Conservation (phyloP, 257 asterid species). For the Ilex asprella region DNA sequence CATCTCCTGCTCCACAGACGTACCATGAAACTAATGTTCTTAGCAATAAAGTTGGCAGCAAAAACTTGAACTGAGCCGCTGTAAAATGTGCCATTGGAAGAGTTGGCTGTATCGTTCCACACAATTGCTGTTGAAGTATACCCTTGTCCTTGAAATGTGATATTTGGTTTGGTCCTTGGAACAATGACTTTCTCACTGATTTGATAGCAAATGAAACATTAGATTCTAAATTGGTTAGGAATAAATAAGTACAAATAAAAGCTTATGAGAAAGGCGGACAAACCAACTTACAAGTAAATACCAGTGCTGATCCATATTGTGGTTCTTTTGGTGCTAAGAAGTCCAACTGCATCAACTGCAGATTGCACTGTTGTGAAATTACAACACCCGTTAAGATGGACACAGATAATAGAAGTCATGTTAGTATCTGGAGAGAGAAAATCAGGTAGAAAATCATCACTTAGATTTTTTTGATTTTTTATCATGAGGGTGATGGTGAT, state of each 20-base stretch:
- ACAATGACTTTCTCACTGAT: constrained; percentile 76
- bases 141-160: constrained; percentile 96
- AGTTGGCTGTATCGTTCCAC: constrained; percentile 87
- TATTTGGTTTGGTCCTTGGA: constrained; percentile 59
- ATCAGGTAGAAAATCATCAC: constrained; percentile 61
- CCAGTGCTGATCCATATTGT: constrained; percentile 81
- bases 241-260: too few species aligned
- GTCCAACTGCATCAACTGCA: constrained; percentile 72
- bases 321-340: constrained; percentile 44
- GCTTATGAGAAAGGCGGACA: too few species aligned
- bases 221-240: too few species aligned
- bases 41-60: constrained; percentile 70
- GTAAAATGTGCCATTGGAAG: constrained; percentile 77
- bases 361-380: constrained; percentile 84
- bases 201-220: too few species aligned
- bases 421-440: constrained; percentile 62
- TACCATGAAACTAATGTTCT: constrained; percentile 90
- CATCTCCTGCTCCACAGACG: background rate
- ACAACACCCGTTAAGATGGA: constrained; percentile 84
- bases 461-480: constrained; percentile 19
- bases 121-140: constrained; percentile 75
- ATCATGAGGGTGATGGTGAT: constrained; percentile 23
- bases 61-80: constrained; percentile 91
- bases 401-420: constrained; percentile 55
- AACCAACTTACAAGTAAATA: constrained; percentile 61